Base-by-base conservation (phyloP, 768 basidiomycete genomes). In the Leccinum rimulosum region DNA sequence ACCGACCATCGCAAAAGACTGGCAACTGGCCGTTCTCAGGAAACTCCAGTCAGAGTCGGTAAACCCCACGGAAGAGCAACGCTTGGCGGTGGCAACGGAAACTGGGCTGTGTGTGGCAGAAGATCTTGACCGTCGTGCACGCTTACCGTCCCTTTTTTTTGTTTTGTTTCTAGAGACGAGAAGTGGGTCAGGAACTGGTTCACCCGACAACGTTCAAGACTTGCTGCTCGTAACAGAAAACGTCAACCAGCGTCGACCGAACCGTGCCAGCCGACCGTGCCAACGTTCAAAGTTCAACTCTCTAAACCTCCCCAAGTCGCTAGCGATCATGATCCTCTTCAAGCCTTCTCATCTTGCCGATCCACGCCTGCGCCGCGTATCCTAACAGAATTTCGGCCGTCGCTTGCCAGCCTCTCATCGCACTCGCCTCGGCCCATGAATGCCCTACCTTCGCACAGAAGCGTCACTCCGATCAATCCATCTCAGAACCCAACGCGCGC, bases 121-220 rank as follows among this genome's bases (percentile, higher is more conserved):
- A 58, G 6, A 49, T 33, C 50, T 25, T 59, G 9, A 49, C 17
- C 38, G 22, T 53, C 56, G 52, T 38, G 17, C 63, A 35, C 40
- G 54, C 63, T 64, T 30, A 62, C 52, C 36, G 33, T 36, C 9
- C 33, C 12, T n/a, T 40, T 38, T 17, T 25, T 25, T 25, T 25
- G 2, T 25, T 25, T 25, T 25, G 48, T 48, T 55, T 54, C 35
- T 52, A 73, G 71, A 22, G 68, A 74, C 58, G 58, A 68, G 30
- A 61, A 62, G 50, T 73, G 71, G 71, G 52, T 73, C 57, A 73
- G 28, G 52, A 66, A 57, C 58, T 73, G 71, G 71, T 74, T 74
- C 33, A 47, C 35, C 3, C 70, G 73, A 9, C 69, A 68, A 49
- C 70, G 71, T 54, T 66, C 63, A 22, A 70, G 61, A 57, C 19